A percentile compares a stretch with the other conserved stretches of the same genome.
Conservation (phyloP, 495 filamentous ascomycete genomes). For the Immersiella caudata region DNA sequence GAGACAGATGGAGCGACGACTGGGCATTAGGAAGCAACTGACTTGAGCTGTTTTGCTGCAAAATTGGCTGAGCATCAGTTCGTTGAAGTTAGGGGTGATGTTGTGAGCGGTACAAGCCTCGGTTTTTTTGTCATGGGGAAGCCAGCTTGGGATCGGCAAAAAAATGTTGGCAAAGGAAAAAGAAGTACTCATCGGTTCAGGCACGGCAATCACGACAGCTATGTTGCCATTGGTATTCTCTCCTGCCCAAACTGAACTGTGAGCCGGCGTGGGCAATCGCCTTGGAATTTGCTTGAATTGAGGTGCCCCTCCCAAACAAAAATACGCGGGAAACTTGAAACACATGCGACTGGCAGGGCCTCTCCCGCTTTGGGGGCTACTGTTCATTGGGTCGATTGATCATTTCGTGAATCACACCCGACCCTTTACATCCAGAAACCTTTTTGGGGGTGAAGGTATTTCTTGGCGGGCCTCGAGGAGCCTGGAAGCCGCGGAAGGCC, state of each 20-base stretch:
- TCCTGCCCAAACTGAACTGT: neutral
- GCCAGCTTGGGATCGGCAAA: neutral
- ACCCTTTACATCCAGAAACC: neutral
- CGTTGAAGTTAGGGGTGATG: no score
- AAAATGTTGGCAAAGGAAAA: neutral
- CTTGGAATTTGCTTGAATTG: neutral
- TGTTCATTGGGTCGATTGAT: neutral
- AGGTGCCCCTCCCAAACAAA: neutral
- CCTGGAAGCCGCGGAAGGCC: no score
- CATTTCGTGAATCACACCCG: neutral
- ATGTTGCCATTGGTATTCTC: neutral
- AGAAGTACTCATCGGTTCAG: neutral
- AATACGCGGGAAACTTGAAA: conserved; percentile 8
- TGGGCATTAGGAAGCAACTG: no score
- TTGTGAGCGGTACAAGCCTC: no score
- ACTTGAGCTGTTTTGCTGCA: no score
- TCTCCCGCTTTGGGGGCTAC: neutral
- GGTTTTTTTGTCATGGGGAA: no score
- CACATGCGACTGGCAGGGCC: neutral
- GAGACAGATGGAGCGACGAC: no score
- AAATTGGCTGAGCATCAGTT: no score
- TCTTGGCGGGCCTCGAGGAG: no score
- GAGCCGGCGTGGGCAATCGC: neutral
- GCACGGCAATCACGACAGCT: neutral
- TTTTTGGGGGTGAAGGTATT: no score